These are phyloP conservation scores for Leucosporidium creatinivorum DNA, from an alignment of 768 basidiomycete species.

Conservation along the genomic window DNA sequence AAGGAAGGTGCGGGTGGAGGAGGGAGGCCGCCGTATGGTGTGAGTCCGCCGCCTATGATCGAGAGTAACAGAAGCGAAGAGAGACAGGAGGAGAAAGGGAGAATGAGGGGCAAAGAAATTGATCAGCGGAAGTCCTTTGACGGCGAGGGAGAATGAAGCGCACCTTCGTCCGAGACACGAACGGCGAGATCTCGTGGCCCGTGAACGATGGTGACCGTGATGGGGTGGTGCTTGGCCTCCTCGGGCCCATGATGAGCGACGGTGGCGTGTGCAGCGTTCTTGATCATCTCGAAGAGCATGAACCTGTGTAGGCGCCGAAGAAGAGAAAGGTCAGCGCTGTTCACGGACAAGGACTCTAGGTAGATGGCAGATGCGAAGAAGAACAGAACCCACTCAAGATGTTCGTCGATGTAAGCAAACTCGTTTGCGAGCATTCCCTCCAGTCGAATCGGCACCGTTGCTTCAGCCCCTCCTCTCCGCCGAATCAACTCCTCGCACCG, in stretches of 20 bases:
- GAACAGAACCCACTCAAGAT: slow-evolving; percentile 45
- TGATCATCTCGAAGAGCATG: slow-evolving; percentile 79
- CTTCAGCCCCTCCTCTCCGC: slow-evolving; percentile 36
- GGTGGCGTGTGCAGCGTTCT: slow-evolving; percentile 49
- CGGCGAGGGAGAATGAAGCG: background rate
- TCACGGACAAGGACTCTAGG: too few relatives aligned
- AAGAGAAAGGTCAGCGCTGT: slow-evolving; percentile 40
- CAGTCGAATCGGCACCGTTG: slow-evolving; percentile 54
- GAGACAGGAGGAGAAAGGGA: background rate
- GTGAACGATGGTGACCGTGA: slow-evolving; percentile 67
- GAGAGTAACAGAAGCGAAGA: background rate
- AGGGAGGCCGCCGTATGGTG: slow-evolving; percentile 63
- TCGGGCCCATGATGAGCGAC: slow-evolving; percentile 45
- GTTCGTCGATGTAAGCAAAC: slow-evolving; percentile 79
- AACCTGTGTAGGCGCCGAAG: slow-evolving; percentile 47
- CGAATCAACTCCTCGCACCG: slow-evolving; percentile 57
- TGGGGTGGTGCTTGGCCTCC: slow-evolving; percentile 47
- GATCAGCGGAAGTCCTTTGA: background rate
- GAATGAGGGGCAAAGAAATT: background rate
- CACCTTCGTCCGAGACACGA: slow-evolving; percentile 86
- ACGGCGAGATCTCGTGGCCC: slow-evolving; percentile 67
- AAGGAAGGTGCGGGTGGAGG: slow-evolving; percentile 31
- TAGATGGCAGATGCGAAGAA: background rate
- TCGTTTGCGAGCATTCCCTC: slow-evolving; percentile 64
- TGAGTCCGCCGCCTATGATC: slow-evolving; percentile 19